Evolutionary conservation across 805 yeast species (phyloP).

Genomic region (Metschnikowia matae): DNA sequence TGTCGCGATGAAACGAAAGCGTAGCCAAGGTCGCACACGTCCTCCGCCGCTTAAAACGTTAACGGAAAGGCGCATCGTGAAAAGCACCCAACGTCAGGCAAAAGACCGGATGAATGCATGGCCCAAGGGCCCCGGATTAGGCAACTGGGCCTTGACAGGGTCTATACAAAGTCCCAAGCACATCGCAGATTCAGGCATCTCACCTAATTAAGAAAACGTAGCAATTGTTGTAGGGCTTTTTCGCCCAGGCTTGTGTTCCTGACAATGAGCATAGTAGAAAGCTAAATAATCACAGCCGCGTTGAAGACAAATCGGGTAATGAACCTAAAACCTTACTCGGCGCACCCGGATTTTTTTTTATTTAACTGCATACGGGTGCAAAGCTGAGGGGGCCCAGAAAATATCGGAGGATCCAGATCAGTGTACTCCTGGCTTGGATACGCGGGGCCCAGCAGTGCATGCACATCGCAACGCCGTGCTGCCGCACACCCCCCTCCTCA

Average conservation of each 20-base stretch:
- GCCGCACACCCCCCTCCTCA: background rate
- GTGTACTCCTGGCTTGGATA: background rate
- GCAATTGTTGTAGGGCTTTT: no score
- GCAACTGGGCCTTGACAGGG: background rate
- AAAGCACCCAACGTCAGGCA: background rate
- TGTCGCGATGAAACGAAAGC: no score
- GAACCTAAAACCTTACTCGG: background rate
- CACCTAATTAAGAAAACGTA: background rate
- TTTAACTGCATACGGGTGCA: background rate
- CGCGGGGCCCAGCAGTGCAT: background rate
- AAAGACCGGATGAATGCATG: background rate
- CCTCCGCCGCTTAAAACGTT: background rate
- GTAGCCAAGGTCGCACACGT: background rate
- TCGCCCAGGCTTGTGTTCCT: no score
- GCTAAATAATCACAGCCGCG: background rate
- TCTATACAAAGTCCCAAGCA: background rate
- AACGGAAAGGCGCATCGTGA: background rate
- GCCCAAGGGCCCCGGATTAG: background rate
- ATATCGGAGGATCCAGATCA: background rate
- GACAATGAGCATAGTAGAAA: background rate
- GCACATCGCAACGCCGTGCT: constrained; percentile 5
- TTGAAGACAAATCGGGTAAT: background rate
- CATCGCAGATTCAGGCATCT: background rate
- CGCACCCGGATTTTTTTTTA: background rate
- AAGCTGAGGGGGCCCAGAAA: background rate